Evolutionary conservation across 768 basidiomycete genomes (phyloP), one percentile per base, ranked within the genome.

Genomic region (Russula compacta): DNA sequence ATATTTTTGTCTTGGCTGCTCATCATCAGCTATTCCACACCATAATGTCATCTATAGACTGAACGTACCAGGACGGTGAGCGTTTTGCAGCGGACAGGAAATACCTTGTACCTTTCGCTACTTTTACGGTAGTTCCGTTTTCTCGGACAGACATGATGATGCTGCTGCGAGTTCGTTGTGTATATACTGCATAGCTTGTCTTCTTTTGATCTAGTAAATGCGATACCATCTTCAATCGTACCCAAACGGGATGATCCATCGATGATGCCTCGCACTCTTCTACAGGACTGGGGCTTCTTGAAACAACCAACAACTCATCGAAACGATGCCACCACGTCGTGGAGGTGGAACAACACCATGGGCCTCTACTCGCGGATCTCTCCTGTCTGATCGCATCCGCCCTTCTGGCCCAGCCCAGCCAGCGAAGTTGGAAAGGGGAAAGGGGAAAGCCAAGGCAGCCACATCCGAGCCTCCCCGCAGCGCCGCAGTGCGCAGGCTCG

Each of bases 401-500:
- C 55, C 56, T 40, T n/a, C 35, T 0, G 5, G 43, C 10, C 7
- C 39, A 15, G 7, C 59, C 10, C 49, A 42, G 12, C 42, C 58
- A 29, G 24, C 48, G 33, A 61, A 52, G 38, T 51, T 57, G 11
- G 53, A 50, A 7, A 59, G 46, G 11, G 62, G 54, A 14, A 60
- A 66, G 15, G 58, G 58, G n/a, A 64, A 61, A 35, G 64, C n/a
- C 19, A 58, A 61, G n/a, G 56, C 39, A 12, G 24, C 14, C 14
- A 9, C 39, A 12, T 54, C 52, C 14, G 56, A 53, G 9, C 55
- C 64, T 12, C 65, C 59, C 8, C 57, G 49, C 12, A 65, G 64
- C 39, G 38, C 59, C 2, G 53, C 53, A 0, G 63, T 61, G 42
- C 59, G 59, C 53, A 53, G 33, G 32, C 63, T 66, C 52, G 65